A percentile compares a stretch with the other conserved stretches of the same genome.
phyloP scores from a whole-genome alignment of 1,139 yeast genomes.

The Hyphopichia pseudoburtonii region DNA sequence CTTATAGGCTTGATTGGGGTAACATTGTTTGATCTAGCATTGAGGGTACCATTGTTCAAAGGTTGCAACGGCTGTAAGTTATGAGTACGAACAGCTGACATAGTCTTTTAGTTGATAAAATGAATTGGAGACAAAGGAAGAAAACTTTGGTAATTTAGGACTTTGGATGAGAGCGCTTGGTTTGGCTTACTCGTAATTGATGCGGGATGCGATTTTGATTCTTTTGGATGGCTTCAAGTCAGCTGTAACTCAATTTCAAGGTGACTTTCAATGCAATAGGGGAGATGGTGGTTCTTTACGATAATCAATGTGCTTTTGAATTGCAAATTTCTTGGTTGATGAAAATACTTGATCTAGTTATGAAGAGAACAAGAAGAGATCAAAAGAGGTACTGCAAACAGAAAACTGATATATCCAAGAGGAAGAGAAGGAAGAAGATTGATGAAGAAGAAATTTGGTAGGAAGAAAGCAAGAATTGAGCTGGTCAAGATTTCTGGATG shows the following conservation, averaged over 20 bases:
- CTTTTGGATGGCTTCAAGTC: too few relatives aligned
- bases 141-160: not conserved
- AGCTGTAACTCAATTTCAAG: too few relatives aligned
- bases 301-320: too few relatives aligned
- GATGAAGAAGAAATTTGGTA: not conserved
- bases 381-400: not conserved
- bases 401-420: too few relatives aligned
- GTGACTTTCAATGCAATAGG: too few relatives aligned
- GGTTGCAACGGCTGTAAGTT: slow-evolving; percentile 44
- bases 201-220: too few relatives aligned
- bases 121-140: not conserved
- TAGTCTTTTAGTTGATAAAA: slow-evolving; percentile 10
- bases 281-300: too few relatives aligned
- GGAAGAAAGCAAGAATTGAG: not conserved
- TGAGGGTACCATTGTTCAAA: slow-evolving; percentile 46
- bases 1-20: slow-evolving; percentile 44
- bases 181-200: too few relatives aligned
- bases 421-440: not conserved
- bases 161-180: too few relatives aligned
- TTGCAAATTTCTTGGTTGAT: too few relatives aligned
- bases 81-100: slow-evolving; percentile 37
- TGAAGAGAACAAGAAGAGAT: not conserved
- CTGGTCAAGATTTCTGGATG: slow-evolving; percentile 2
- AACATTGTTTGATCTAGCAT: slow-evolving; percentile 35
- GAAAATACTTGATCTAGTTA: too few relatives aligned